phyloP scores from a whole-genome alignment of 2,329 filamentous ascomycete species.

The Orbilia brochopaga region DNA sequence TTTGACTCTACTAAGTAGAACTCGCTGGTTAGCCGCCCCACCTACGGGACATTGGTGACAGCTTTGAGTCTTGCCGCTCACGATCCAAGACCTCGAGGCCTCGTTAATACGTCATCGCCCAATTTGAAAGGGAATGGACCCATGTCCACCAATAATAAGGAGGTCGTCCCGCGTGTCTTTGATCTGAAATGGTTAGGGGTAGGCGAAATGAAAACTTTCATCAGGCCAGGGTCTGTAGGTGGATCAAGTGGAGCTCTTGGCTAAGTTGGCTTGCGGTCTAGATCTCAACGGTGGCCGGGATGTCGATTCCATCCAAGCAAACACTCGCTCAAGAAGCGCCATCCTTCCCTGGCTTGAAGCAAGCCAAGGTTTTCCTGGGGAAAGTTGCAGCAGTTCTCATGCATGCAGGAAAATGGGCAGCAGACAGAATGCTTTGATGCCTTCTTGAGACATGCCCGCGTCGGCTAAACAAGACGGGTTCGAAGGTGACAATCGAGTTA shows the following conservation, averaged over 20 bases:
- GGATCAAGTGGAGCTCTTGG: constrained; percentile 43
- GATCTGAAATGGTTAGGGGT: constrained; percentile 50
- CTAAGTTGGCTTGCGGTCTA: constrained; percentile 39
- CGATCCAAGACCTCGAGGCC: constrained; percentile 15
- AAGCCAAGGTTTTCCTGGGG: constrained; percentile 26
- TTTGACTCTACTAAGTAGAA: neutral
- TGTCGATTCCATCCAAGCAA: constrained; percentile 21
- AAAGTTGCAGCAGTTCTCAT: constrained; percentile 11
- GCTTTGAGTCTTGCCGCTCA: constrained; percentile 23
- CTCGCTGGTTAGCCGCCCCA: neutral
- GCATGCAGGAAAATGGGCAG: constrained; percentile 12
- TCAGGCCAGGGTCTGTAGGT: constrained; percentile 36
- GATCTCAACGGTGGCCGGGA: constrained; percentile 48
- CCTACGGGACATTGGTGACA: neutral
- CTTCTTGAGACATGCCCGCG: constrained; percentile 45
- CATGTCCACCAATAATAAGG: constrained; percentile 43
- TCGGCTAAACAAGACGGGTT: constrained; percentile 49
- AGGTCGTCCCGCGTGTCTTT: constrained; percentile 50
- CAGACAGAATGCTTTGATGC: constrained; percentile 20
- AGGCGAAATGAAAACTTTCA: constrained; percentile 49
- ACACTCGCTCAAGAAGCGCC: constrained; percentile 14
- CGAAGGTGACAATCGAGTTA: constrained; percentile 3
- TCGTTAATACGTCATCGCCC: constrained; percentile 43
- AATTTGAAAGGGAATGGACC: constrained; percentile 22
- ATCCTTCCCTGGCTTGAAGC: constrained; percentile 4